Evolutionary conservation across 768 basidiomycete genomes (phyloP).

Genomic region (Strobilomyces confusus): DNA sequence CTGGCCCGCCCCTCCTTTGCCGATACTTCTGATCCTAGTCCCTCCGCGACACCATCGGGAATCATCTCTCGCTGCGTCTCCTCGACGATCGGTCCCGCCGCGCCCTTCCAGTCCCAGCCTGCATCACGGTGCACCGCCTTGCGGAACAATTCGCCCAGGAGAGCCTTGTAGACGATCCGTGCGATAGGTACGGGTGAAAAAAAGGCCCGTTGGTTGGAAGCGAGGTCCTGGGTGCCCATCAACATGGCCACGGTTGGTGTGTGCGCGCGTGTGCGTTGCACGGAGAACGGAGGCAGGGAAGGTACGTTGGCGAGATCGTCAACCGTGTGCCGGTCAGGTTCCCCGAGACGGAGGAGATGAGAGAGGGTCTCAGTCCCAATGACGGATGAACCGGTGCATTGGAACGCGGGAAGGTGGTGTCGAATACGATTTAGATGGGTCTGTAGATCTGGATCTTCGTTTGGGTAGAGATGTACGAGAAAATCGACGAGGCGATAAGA

Average conservation of each 20-base stretch:
- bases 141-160: constrained; percentile 19
- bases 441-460: constrained; percentile 15
- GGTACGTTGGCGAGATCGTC: constrained; percentile 4
- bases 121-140: constrained; percentile 15
- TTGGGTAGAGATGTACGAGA: constrained; percentile 16
- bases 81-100: constrained; percentile 11
- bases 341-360: constrained; percentile 21
- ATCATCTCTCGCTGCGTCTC: constrained; percentile 21
- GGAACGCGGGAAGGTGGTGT: neutral
- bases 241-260: constrained; percentile 19
- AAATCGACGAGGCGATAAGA: constrained; percentile 25
- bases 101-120: constrained; percentile 26
- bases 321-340: neutral
- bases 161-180: constrained; percentile 19
- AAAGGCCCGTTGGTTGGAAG: neutral
- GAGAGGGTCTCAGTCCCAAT: constrained; percentile 16
- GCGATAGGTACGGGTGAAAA: constrained; percentile 23
- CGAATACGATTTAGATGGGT: constrained; percentile 18
- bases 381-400: constrained; percentile 1
- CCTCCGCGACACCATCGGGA: neutral
- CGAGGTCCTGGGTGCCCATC: constrained; percentile 2
- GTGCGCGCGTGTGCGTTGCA: neutral
- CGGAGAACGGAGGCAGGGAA: neutral
- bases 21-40: neutral
- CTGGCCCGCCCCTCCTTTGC: neutral